Base-by-base conservation (phyloP, 345 rosid species). In the Populus pruinosa region DNA sequence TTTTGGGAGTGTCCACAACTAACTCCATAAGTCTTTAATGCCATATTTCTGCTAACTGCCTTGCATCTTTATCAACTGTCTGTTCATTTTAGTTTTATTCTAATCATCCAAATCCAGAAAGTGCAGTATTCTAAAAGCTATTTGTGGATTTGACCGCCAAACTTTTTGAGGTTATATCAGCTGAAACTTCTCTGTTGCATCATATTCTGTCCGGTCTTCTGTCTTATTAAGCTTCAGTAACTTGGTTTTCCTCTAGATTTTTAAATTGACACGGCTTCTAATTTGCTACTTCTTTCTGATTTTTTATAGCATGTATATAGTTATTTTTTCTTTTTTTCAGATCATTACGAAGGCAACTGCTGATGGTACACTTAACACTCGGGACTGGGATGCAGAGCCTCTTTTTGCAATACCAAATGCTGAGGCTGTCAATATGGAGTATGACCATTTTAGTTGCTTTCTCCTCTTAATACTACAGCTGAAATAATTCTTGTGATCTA, bases 371-470 rank as follows among this genome's bases (percentile, higher is more conserved):
- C 88, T 94, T 55, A 35, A 83, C 78, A 88, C 91, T 5, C 89
- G 86, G 67, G 96, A 94, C 77, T 94, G 97, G 97, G 97, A 94
- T 83, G 82, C 67, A 38, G 94, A 92, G 86, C 93, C 98, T 75
- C 92, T 94, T 80, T 92, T 87, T 80, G 82, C 90, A 53, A 81
- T 92, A 72, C 87, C 89, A 36, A 83, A 81, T 67, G 55, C 80
- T 67, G 86, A 85, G 79, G 59, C 80, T 69, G 78, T 76, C 69
- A 78, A 78, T 71, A 82, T 85, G 67, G 94, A 85, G 98, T 94
- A 91, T 68, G 91, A 47, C 23, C 75, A 66, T 70, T 72, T 63
- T 74, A 49, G 23, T 75, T n/a, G 73, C 81, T 67, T 20, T 44
- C 38, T 27, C 49, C 35, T 33, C 39, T 36, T 21, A 67, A 59